These are phyloP conservation scores for Globisporangium heterothallicum DNA, from an alignment of 352 stramenopile species.

Conservation along the genomic window DNA sequence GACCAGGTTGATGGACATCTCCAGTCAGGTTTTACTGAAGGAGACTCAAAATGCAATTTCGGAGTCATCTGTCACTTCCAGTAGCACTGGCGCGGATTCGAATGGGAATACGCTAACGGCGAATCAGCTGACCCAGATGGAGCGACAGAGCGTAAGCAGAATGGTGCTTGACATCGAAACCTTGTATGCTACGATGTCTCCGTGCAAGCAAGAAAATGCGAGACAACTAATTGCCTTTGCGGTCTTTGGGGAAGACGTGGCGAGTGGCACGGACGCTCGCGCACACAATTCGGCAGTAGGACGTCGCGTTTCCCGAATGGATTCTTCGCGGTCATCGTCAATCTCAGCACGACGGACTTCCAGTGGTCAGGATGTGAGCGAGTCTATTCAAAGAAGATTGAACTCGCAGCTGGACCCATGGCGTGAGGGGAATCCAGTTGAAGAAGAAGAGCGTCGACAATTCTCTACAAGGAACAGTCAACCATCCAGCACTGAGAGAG, in stretches of 20 bases:
- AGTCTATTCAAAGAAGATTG: constrained; percentile 2
- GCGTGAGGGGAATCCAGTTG: not conserved
- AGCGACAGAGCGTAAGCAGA: constrained; percentile 28
- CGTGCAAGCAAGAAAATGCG: constrained; percentile 29
- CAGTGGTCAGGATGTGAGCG: not conserved
- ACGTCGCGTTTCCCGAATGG: not conserved
- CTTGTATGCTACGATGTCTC: constrained; percentile 31
- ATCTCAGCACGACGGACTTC: not conserved
- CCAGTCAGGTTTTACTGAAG: constrained; percentile 24
- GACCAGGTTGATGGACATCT: constrained; percentile 42
- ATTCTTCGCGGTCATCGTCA: not conserved
- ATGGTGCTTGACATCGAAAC: constrained; percentile 47
- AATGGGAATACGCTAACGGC: constrained; percentile 8
- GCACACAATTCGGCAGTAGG: not conserved
- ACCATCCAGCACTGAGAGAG: not conserved
- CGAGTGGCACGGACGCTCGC: constrained; percentile 1
- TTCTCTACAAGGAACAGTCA: not conserved
- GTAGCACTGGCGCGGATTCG: constrained; percentile 6
- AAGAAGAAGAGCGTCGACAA: not conserved
- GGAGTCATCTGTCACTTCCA: not conserved
- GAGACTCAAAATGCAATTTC: constrained; percentile 9
- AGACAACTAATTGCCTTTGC: constrained; percentile 13
- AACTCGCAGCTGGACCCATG: not conserved
- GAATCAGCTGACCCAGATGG: constrained; percentile 24
- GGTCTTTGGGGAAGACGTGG: constrained; percentile 18